These are phyloP conservation scores for Cystobasidiaceae sp. DNA, from an alignment of 1,284 basidiomycete species.

Conservation along the genomic window DNA sequence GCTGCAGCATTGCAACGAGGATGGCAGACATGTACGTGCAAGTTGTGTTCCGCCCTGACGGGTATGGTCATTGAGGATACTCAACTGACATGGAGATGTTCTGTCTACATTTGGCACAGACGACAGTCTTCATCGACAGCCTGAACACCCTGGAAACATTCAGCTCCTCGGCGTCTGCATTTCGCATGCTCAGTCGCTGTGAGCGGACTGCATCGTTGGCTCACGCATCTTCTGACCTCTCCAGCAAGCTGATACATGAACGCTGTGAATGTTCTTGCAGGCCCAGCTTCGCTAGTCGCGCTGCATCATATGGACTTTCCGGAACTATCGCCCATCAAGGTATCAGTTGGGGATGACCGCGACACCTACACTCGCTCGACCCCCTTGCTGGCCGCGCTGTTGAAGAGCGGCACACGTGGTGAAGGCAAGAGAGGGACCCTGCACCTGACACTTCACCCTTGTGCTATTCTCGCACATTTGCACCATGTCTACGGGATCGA, in stretches of 20 bases:
- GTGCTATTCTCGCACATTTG: slow-evolving; percentile 35
- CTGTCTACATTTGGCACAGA: neutral
- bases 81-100: neutral
- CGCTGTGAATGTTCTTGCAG: slow-evolving; percentile 11
- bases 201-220: neutral
- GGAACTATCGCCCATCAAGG: slow-evolving; percentile 6
- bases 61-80: too few species aligned
- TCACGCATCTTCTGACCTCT: neutral
- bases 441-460: slow-evolving; percentile 36
- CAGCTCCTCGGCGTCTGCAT: neutral
- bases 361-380: slow-evolving; percentile 32
- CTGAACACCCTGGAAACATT: slow-evolving; percentile 22
- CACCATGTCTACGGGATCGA: slow-evolving; percentile 34
- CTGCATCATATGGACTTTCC: slow-evolving; percentile 35
- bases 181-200: slow-evolving; percentile 4
- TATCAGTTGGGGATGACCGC: too few species aligned
- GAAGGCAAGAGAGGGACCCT: slow-evolving; percentile 31
- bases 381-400: too few species aligned
- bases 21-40: too few species aligned
- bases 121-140: slow-evolving; percentile 22
- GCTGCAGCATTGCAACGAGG: too few species aligned
- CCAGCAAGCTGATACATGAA: neutral
- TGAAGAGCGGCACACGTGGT: too few species aligned
- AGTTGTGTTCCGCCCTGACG: neutral
- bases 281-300: slow-evolving; percentile 27